Base-by-base conservation (phyloP, 2,329 filamentous ascomycete species). In the Arthrobotrys musiformis region DNA sequence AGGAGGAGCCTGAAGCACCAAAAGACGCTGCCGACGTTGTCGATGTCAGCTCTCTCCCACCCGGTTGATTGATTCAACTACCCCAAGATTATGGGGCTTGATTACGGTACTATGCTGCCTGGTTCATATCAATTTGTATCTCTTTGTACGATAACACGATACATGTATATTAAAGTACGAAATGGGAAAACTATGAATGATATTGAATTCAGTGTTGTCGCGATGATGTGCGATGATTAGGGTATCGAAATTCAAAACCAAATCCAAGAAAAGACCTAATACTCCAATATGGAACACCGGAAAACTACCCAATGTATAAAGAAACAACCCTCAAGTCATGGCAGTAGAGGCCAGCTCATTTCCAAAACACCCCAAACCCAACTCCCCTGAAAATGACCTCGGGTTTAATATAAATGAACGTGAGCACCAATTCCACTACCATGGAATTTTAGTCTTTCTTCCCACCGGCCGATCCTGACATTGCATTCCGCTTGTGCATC, bases 11-110 rank as follows among this genome's bases (percentile, higher is more conserved):
- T 9, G 87, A 91, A 80, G 75, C 86, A 46, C 73, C 73, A 33
- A 97, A 95, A 87, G 94, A 98, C 74, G 93, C 94, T 6, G 92
- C 95, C 81, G 95, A 99, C 80, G 89, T 97, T 83, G 94, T 99
- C 64, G 95, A 99, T 84, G 92, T 91, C 80, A 97, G 93, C 88
- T 90, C 93, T 83, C 89, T 99, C 56, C 95, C 95, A 79, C 95
- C 95, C 77, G 94, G 95, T 83, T 98, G 40, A 40, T 3, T 4
- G 15, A 22, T 15, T 2, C 7, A 7, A 15, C 2, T 13, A 24
- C 33, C 11, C 19, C 3, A 28, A n/a, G 17, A n/a, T 15, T 26
- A n/a, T 26, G 30, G 4, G 8, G 8, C 33, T 26, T 6, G 28
- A 26, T 40, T 58, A 58, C 11, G 54, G n/a, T n/a, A 15, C 17